Base-by-base conservation (phyloP, 208 protist genomes). In the Wallacemonas sp. region DNA sequence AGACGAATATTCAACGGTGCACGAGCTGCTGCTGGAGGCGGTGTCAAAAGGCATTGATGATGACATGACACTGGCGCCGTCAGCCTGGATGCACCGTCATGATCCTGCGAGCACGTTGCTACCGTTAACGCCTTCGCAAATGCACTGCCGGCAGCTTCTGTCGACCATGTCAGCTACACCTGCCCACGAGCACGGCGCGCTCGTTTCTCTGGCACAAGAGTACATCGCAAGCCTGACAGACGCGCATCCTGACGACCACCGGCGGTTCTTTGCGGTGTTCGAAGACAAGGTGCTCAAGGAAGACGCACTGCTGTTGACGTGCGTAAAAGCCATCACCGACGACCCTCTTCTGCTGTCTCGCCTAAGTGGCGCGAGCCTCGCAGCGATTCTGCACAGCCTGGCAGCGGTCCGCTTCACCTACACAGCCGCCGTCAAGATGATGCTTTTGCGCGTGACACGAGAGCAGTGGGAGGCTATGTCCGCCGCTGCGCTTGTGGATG, bases 241-340 rank as follows among this genome's bases (percentile, higher is more conserved):
- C 17, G 74, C 79, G 10, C 86, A 83, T 42, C 85, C 88, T 1
- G 89, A 93, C 73, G 89, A 95, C 57, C 81, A 84, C 66, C 89
- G 87, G 57, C 83, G 83, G 63, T 93, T 95, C 53, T 95, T 95
- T 66, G 87, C 68, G 37, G 76, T 91, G 24, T 95, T 79, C 65
- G 84, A 81, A 41, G 85, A 92, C 10, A 95, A 95, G 63, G 87
- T 91, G 59, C 55, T 93, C 10, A 95, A 95, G 74, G 72, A 91
- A 38, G 89, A 95, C 68, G 78, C 82, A 64, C 34, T 93, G 50
- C 75, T 95, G 36, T 82, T 84, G 66, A 55, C 73, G 63, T 87
- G 85, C 61, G 71, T 95, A 10, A 73, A 87, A 53, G 53, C 71
- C 36, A 41, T 95, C n/a, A 41, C 37, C 39, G 50, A 80, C 4